phyloP scores from a whole-genome alignment of 768 basidiomycete genomes.

The Mycena haematopus region DNA sequence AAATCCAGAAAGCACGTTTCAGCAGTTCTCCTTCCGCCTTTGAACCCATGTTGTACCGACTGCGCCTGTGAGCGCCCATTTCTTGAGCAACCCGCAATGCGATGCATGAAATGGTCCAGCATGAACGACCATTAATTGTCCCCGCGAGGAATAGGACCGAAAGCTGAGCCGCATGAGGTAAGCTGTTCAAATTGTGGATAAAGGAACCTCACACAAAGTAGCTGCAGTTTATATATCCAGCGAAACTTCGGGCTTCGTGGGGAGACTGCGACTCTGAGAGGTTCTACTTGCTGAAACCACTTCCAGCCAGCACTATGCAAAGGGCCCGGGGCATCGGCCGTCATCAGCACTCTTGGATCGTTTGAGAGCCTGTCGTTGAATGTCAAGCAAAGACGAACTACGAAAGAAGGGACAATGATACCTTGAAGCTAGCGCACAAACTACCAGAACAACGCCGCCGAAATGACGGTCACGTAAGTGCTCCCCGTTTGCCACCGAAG shows the following conservation, averaged over 20 bases:
- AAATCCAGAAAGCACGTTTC: slow-evolving; percentile 14
- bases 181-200: neutral
- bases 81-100: slow-evolving; percentile 18
- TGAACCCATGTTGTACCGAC: slow-evolving; percentile 3
- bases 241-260: neutral
- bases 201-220: slow-evolving; percentile 9
- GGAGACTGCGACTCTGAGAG: slow-evolving; percentile 58
- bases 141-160: slow-evolving; percentile 4
- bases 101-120: slow-evolving; percentile 2
- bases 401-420: neutral
- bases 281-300: slow-evolving; percentile 65
- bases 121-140: neutral
- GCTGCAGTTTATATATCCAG: slow-evolving; percentile 12
- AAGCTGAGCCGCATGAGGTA: neutral
- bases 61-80: slow-evolving; percentile 15
- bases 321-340: slow-evolving; percentile 41
- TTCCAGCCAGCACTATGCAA: slow-evolving; percentile 62
- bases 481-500: slow-evolving; percentile 46
- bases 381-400: neutral
- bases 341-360: slow-evolving; percentile 46
- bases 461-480: slow-evolving; percentile 60
- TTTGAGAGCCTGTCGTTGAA: slow-evolving; percentile 53
- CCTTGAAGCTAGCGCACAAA: slow-evolving; percentile 62
- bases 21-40: slow-evolving; percentile 1
- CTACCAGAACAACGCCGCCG: slow-evolving; percentile 61